These are phyloP conservation scores for Sequoiadendron giganteum DNA, from an alignment of 75 land plant genomes.

Conservation along the genomic window DNA sequence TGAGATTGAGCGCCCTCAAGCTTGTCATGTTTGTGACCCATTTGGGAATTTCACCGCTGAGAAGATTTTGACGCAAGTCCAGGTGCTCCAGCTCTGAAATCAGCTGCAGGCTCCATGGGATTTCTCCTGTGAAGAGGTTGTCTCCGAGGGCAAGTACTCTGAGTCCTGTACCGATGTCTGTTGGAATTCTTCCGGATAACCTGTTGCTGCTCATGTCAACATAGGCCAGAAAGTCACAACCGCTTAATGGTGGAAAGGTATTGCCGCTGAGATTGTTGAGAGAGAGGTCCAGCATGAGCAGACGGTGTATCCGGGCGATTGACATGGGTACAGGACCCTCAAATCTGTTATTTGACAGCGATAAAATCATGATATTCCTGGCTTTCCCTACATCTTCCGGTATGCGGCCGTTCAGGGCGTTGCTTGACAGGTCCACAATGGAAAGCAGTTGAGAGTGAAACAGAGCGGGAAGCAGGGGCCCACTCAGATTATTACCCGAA, in stretches of 20 bases:
- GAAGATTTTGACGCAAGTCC: slow-evolving; percentile 30
- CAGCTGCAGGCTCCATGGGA: slow-evolving; percentile 29
- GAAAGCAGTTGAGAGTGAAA: background rate
- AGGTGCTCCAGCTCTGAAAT: slow-evolving; percentile 30
- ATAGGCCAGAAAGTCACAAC: slow-evolving; percentile 11
- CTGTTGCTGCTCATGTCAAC: slow-evolving; percentile 38
- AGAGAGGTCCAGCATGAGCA: slow-evolving; percentile 47
- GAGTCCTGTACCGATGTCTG: slow-evolving; percentile 43
- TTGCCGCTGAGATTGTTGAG: slow-evolving; percentile 44
- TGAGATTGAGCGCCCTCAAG: background rate
- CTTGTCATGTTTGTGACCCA: slow-evolving; percentile 11
- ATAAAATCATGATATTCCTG: slow-evolving; percentile 18
- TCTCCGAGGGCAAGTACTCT: slow-evolving; percentile 45
- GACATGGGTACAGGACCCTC: slow-evolving; percentile 25
- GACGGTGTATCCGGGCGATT: slow-evolving; percentile 18
- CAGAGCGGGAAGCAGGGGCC: background rate
- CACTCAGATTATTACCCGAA: background rate
- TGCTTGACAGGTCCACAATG: slow-evolving; percentile 31
- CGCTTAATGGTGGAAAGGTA: slow-evolving; percentile 41
- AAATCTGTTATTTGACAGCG: slow-evolving; percentile 23
- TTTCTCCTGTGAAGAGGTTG: slow-evolving; percentile 32
- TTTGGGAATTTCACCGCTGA: slow-evolving; percentile 37
- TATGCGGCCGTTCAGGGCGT: slow-evolving; percentile 24
- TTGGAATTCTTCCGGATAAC: slow-evolving; percentile 54
- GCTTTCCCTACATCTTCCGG: slow-evolving; percentile 27